These are phyloP conservation scores for Lactarius pseudohatsudake DNA, from an alignment of 768 basidiomycete species.

Conservation along the genomic window DNA sequence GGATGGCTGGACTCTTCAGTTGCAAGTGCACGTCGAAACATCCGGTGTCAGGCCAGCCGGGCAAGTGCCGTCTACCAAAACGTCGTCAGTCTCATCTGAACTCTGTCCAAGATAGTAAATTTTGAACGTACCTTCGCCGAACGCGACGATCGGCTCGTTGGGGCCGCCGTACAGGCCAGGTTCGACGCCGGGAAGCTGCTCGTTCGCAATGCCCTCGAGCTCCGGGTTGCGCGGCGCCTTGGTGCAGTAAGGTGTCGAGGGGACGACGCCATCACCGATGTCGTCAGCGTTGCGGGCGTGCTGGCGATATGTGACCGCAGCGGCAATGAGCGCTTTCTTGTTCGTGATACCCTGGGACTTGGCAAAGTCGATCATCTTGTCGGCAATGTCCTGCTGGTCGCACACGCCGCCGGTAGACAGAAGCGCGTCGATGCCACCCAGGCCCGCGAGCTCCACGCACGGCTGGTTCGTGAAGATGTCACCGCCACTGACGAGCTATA, in stretches of 20 bases:
- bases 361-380: slow-evolving; percentile 52
- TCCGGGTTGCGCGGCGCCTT: slow-evolving; percentile 50
- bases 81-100: background rate
- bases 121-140: slow-evolving; percentile 42
- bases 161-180: slow-evolving; percentile 54
- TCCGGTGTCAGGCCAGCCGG: slow-evolving; percentile 46
- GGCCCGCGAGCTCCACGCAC: slow-evolving; percentile 44
- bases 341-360: slow-evolving; percentile 45
- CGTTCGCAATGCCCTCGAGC: slow-evolving; percentile 50
- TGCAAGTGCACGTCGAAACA: slow-evolving; percentile 43
- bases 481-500: slow-evolving; percentile 39
- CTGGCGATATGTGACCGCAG: slow-evolving; percentile 44
- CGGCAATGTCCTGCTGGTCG: slow-evolving; percentile 49
- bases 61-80: slow-evolving; percentile 43
- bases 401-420: slow-evolving; percentile 47
- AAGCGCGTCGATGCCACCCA: slow-evolving; percentile 44
- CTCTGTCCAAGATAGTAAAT: too few relatives aligned
- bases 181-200: slow-evolving; percentile 53
- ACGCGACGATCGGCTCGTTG: slow-evolving; percentile 46
- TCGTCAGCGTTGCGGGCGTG: slow-evolving; percentile 47
- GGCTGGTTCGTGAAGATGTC: slow-evolving; percentile 43
- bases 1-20: slow-evolving; percentile 9
- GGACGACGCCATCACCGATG: slow-evolving; percentile 41
- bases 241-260: slow-evolving; percentile 55
- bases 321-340: slow-evolving; percentile 41